Percentiles rank a stretch among this genome's conserved stretches.
These are phyloP conservation scores for Penicillium salamii DNA, from an alignment of 495 filamentous ascomycete species.

Conservation along the genomic window DNA sequence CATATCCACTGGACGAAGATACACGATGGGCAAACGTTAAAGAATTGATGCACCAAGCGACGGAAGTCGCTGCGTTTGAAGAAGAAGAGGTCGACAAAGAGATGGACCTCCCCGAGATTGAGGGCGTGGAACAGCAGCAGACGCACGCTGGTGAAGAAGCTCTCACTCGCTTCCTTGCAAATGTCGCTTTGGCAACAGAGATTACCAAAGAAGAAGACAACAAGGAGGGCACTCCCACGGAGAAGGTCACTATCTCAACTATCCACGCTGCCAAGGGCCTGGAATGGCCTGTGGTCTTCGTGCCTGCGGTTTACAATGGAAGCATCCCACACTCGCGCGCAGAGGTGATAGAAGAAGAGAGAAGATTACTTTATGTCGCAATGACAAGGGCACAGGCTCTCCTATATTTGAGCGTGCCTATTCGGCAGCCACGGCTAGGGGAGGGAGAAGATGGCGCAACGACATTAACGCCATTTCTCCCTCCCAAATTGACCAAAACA, in stretches of 20 bases:
- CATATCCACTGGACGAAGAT: constrained; percentile 75
- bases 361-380: constrained; percentile 89
- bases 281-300: constrained; percentile 97
- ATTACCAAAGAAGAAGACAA: constrained; percentile 57
- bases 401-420: constrained; percentile 85
- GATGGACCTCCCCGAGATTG: constrained; percentile 71
- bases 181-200: constrained; percentile 82
- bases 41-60: constrained; percentile 76
- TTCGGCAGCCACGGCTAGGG: constrained; percentile 54
- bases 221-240: constrained; percentile 45
- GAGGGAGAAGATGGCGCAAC: constrained; percentile 51
- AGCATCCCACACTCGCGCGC: constrained; percentile 92
- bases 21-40: constrained; percentile 87
- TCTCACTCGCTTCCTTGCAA: constrained; percentile 81
- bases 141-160: constrained; percentile 56
- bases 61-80: constrained; percentile 49
- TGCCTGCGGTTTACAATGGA: constrained; percentile 86
- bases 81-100: constrained; percentile 47
- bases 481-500: constrained; percentile 40
- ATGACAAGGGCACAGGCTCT: constrained; percentile 94
- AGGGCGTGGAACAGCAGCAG: constrained; percentile 68
- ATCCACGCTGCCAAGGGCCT: constrained; percentile 97
- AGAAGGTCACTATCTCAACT: constrained; percentile 87
- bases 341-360: constrained; percentile 87
- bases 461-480: constrained; percentile 61